These are phyloP conservation scores for Fonsecaea pugnacius DNA, from an alignment of 2,329 filamentous ascomycete species.

Conservation along the genomic window DNA sequence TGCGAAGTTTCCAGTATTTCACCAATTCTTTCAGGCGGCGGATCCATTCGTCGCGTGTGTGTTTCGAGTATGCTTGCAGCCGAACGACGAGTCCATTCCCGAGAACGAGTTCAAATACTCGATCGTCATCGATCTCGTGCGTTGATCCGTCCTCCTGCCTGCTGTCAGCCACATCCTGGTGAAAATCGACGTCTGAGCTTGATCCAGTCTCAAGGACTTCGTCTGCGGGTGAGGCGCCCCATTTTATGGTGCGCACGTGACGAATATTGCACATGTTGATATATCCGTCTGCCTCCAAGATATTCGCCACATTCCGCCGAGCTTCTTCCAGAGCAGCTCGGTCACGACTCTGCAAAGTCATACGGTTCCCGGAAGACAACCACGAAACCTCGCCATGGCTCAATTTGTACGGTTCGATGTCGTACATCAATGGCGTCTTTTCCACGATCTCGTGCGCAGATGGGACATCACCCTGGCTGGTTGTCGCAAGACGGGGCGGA, in stretches of 20 bases:
- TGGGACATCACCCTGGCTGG: constrained; percentile 54
- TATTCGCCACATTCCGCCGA: constrained; percentile 61
- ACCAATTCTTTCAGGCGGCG: constrained; percentile 60
- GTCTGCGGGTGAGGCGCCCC: constrained; percentile 59
- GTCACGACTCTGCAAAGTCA: constrained; percentile 58
- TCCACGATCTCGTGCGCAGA: constrained; percentile 59
- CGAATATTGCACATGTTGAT: constrained; percentile 64
- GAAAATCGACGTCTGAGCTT: constrained; percentile 62
- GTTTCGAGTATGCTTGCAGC: constrained; percentile 62
- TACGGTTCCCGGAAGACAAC: constrained; percentile 55
- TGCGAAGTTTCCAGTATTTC: constrained; percentile 66
- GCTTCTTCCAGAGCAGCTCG: constrained; percentile 63
- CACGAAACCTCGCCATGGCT: constrained; percentile 60
- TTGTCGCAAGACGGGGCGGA: constrained; percentile 58
- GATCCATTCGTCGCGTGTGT: constrained; percentile 66
- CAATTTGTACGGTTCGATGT: constrained; percentile 65
- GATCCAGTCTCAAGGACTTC: constrained; percentile 57
- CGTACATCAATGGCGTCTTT: constrained; percentile 64
- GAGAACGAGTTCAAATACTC: constrained; percentile 65
- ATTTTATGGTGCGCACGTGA: constrained; percentile 60
- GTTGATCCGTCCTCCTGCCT: constrained; percentile 59
- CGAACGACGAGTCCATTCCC: constrained; percentile 66
- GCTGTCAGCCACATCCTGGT: constrained; percentile 53
- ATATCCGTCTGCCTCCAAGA: constrained; percentile 65
- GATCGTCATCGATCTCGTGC: constrained; percentile 59